phyloP scores from a whole-genome alignment of 257 asterid species.

The Buddleja alternifolia region DNA sequence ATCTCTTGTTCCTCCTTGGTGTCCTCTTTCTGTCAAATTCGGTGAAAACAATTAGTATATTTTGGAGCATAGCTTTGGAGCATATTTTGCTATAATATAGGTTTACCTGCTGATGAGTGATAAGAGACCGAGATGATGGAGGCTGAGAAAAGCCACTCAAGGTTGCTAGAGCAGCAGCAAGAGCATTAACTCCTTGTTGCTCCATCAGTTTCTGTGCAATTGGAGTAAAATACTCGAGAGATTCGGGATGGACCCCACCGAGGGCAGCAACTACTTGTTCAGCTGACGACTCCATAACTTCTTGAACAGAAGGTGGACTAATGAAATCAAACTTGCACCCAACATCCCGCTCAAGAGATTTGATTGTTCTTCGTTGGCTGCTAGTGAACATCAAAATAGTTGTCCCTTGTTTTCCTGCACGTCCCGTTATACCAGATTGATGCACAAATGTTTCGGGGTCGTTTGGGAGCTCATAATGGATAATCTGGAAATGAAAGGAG shows the following conservation, averaged over 20 bases:
- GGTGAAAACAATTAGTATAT: too few species aligned
- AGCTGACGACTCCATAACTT: constrained; percentile 83
- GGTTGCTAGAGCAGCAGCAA: constrained; percentile 63
- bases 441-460: constrained; percentile 98
- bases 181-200: constrained; percentile 50
- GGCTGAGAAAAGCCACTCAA: constrained; percentile 63
- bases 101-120: constrained; percentile 64
- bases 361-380: constrained; percentile 78
- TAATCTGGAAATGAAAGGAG: constrained; percentile 48
- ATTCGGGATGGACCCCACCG: constrained; percentile 58
- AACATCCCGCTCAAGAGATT: constrained; percentile 75
- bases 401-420: constrained; percentile 82
- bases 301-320: constrained; percentile 73
- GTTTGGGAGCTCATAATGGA: constrained; percentile 95
- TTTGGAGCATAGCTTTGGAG: too few species aligned
- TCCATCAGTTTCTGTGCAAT: constrained; percentile 57
- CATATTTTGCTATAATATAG: too few species aligned
- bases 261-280: constrained; percentile 58
- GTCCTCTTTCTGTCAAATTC: too few species aligned
- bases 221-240: constrained; percentile 55
- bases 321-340: constrained; percentile 77
- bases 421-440: constrained; percentile 97
- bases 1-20: too few species aligned
- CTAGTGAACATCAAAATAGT: constrained; percentile 77
- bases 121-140: constrained; percentile 64